These are phyloP conservation scores for Botrytis byssoidea DNA, from an alignment of 2,329 filamentous ascomycete genomes.

Conservation along the genomic window DNA sequence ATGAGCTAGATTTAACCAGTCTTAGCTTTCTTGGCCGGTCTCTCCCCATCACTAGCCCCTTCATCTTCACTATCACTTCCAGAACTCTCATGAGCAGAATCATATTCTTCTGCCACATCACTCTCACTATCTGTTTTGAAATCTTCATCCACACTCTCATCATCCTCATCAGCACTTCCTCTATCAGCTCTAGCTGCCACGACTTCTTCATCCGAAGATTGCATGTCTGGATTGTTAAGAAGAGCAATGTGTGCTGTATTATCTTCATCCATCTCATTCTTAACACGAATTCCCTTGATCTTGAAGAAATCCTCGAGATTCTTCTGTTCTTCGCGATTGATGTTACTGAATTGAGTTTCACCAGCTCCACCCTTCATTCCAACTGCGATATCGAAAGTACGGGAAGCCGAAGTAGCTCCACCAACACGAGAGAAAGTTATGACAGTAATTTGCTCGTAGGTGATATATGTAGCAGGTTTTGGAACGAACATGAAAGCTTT, in stretches of 20 bases:
- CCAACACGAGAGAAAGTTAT: slow-evolving; percentile 96
- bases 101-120: slow-evolving; percentile 94
- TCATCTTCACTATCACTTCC: slow-evolving; percentile 64
- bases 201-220: slow-evolving; percentile 73
- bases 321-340: slow-evolving; percentile 96
- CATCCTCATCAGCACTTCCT: slow-evolving; percentile 92
- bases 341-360: slow-evolving; percentile 97
- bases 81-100: slow-evolving; percentile 85
- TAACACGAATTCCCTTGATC: slow-evolving; percentile 88
- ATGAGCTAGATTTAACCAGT: slow-evolving; percentile 23
- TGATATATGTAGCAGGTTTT: slow-evolving; percentile 95
- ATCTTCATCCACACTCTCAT: slow-evolving; percentile 93
- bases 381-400: slow-evolving; percentile 96
- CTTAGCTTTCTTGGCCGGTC: slow-evolving; percentile 50
- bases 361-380: slow-evolving; percentile 82
- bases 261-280: slow-evolving; percentile 98
- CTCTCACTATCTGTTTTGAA: slow-evolving; percentile 91
- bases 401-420: slow-evolving; percentile 86
- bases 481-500: slow-evolving; percentile 99
- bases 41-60: slow-evolving; percentile 50
- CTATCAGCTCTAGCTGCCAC: slow-evolving; percentile 70
- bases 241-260: slow-evolving; percentile 70
- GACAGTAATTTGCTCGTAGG: slow-evolving; percentile 86
- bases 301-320: slow-evolving; percentile 98
- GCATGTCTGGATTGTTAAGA: slow-evolving; percentile 76